Evolutionary conservation across 306 rosid species (phyloP), one percentile per base, ranked within the genome.

Genomic region (Begonia fuchsioides): DNA sequence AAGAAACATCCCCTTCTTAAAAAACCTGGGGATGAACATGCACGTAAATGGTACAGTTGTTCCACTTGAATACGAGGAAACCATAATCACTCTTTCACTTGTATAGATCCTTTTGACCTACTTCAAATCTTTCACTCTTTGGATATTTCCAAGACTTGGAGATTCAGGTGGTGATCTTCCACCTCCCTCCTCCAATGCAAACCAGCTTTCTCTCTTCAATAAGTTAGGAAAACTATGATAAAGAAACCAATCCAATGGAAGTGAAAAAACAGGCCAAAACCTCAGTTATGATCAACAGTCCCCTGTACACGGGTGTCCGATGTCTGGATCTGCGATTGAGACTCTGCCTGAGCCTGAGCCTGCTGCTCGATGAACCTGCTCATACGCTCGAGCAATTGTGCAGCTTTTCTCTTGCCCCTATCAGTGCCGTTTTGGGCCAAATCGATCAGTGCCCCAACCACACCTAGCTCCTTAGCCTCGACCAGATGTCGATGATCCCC

Each of bases 401-500:
- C 61, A 32, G 98, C 98, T 74, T 92, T 92, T 67, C 98, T 73
- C 69, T 92, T 92, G 44, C 94, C 98, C 58, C 98, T 73, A 35
- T 92, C 98, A 0, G 98, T 92, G 39, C 98, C 98, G 55, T 59
- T 82, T 58, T 72, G 94, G 35, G 94, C 80, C 81, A 92, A 66
- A 32, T 92, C 98, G 62, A 71, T 47, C 56, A 92, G 55, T 13
- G 81, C 73, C 55, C 15, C 74, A 68, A 73, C 66, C 69, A 77
- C 75, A 16, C 94, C 98, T 1, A 73, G 81, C 50, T 77, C 80
- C 7, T 66, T 77, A 49, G 98, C 98, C 60, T 82, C 76, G n/a
- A 59, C 71, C 15, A 86, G 51, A 67, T 82, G 75, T 53, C 79
- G 85, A 49, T 72, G 93, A 67, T 79, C 98, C 35, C 94, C 94